Conservation (phyloP, 805 yeast species). For the Candida saitoana region DNA sequence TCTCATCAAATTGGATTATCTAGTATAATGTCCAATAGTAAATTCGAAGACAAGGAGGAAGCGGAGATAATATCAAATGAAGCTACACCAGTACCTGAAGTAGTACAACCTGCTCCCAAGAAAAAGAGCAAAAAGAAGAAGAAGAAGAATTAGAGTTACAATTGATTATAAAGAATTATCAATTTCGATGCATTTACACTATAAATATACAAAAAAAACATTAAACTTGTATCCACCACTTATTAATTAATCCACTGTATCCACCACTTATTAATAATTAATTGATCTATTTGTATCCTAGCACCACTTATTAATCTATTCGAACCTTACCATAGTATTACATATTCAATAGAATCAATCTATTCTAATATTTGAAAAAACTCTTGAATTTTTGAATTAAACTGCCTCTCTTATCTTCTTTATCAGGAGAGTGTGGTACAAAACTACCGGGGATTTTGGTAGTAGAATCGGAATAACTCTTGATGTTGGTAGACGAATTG, state of each 20-base stretch:
- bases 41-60: constrained; percentile 22
- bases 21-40: constrained; percentile 38
- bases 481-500: constrained; percentile 2
- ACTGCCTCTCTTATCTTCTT: constrained; percentile 17
- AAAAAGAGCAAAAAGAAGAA: constrained; percentile 32
- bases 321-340: not conserved
- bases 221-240: constrained; percentile 1
- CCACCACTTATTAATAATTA: not conserved
- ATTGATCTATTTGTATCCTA: too few species aligned
- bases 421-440: constrained; percentile 4
- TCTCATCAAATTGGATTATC: constrained; percentile 30
- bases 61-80: constrained; percentile 7
- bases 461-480: not conserved
- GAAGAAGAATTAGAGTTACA: constrained; percentile 16
- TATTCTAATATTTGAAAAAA: constrained; percentile 24
- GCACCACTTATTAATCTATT: constrained; percentile 2
- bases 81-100: constrained; percentile 9
- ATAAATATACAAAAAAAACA: too few species aligned
- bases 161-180: too few species aligned
- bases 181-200: too few species aligned
- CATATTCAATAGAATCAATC: not conserved
- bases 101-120: constrained; percentile 12
- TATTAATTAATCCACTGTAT: not conserved
- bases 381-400: constrained; percentile 29
- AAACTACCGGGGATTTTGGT: constrained; percentile 8